Evolutionary conservation across 805 yeast species (phyloP).

Genomic region (Candida pseudoglaebosa): DNA sequence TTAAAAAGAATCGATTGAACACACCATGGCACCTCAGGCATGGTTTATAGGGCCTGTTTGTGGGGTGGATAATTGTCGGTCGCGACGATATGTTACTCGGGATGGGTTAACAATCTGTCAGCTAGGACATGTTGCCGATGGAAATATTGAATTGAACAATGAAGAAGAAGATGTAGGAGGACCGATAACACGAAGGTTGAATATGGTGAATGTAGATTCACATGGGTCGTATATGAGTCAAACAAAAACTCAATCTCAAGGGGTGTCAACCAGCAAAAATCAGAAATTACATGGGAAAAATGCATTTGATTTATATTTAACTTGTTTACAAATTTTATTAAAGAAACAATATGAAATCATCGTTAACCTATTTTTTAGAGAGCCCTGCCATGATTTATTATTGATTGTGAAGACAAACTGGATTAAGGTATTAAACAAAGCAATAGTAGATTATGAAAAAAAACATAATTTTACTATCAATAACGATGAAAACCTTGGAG

Average conservation of each 20-base stretch:
- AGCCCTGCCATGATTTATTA: slow-evolving; percentile 15
- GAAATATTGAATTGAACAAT: slow-evolving; percentile 73
- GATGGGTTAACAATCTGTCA: slow-evolving; percentile 86
- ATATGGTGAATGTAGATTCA: slow-evolving; percentile 9
- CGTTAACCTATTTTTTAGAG: slow-evolving; percentile 9
- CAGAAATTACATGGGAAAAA: slow-evolving; percentile 42
- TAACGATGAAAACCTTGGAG: slow-evolving; percentile 3
- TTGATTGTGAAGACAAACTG: slow-evolving; percentile 30
- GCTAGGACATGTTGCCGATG: slow-evolving; percentile 85
- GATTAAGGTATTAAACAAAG: slow-evolving; percentile 20
- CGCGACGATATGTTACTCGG: slow-evolving; percentile 63
- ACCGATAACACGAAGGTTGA: slow-evolving; percentile 45
- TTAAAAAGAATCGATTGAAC: background rate
- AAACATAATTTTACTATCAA: slow-evolving; percentile 2
- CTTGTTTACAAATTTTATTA: slow-evolving; percentile 49
- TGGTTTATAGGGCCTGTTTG: slow-evolving; percentile 78
- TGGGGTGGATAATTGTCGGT: slow-evolving; percentile 86
- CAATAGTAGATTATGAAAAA: slow-evolving; percentile 6
- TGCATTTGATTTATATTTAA: slow-evolving; percentile 42
- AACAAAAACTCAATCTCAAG: slow-evolving; percentile 6
- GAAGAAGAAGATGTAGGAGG: slow-evolving; percentile 64
- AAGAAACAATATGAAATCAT: slow-evolving; percentile 37
- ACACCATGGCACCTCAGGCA: slow-evolving; percentile 12
- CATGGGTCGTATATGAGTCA: slow-evolving; percentile 22
- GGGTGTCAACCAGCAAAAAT: slow-evolving; percentile 17